A percentile compares a stretch with the other conserved stretches of the same genome.
Evolutionary conservation across 768 basidiomycete genomes (phyloP).

Genomic region (Podaxis pistillaris): DNA sequence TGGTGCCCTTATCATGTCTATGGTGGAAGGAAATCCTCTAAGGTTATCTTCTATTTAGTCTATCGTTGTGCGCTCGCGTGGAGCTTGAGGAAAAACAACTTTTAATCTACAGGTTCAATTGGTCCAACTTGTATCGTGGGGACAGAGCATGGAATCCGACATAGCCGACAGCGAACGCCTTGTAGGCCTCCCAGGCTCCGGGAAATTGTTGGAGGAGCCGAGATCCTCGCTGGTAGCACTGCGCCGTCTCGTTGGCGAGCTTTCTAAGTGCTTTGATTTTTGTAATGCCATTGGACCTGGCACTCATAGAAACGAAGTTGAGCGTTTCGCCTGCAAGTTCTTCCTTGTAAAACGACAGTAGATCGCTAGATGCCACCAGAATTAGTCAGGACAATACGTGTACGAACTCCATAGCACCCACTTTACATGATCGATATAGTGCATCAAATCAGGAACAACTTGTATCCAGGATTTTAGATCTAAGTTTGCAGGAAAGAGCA

Average conservation of each 20-base stretch:
- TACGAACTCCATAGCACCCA: neutral
- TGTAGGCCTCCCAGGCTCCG: neutral
- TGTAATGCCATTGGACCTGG: neutral
- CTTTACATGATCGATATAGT: constrained; percentile 7
- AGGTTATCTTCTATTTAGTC: too few species aligned
- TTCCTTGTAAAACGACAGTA: constrained; percentile 41
- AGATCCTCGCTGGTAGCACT: neutral
- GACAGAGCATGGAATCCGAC: neutral
- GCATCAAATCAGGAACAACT: constrained; percentile 5
- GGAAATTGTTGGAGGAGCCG: neutral
- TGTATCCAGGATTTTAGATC: constrained; percentile 3
- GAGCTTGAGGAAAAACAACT: too few species aligned
- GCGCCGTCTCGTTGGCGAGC: neutral
- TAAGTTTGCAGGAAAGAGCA: neutral
- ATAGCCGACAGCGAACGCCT: neutral
- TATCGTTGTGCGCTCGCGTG: too few species aligned
- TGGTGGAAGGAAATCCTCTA: too few species aligned
- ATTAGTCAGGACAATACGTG: neutral
- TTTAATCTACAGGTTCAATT: too few species aligned
- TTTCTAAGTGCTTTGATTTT: neutral
- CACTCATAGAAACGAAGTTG: neutral
- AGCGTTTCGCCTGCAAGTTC: constrained; percentile 21
- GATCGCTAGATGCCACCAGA: constrained; percentile 26
- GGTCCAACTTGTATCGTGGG: too few species aligned
- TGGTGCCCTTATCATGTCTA: too few species aligned